phyloP scores from a whole-genome alignment of 306 rosid genomes.

The Quillaja saponaria region DNA sequence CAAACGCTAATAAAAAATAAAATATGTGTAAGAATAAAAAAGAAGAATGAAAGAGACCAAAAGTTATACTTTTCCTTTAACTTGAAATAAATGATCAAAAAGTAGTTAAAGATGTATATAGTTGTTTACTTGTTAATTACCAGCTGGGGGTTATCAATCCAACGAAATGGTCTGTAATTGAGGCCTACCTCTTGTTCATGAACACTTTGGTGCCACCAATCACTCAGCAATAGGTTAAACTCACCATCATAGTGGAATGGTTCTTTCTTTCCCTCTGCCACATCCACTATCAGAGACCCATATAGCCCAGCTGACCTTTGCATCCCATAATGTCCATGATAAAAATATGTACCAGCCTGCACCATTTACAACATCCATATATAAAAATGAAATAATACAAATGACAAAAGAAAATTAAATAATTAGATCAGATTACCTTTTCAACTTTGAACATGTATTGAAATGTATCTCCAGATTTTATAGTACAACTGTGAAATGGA shows the following conservation, averaged over 20 bases:
- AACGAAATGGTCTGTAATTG: constrained; percentile 58
- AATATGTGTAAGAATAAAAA: background rate
- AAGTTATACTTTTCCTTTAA: no score
- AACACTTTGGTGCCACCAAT: constrained; percentile 64
- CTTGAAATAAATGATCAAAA: no score
- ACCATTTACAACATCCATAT: constrained; percentile 17
- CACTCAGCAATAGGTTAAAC: constrained; percentile 64
- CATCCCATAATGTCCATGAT: constrained; percentile 90
- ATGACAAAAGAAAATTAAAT: background rate
- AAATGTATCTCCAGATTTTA: constrained; percentile 78
- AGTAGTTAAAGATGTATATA: constrained; percentile 22
- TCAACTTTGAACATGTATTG: constrained; percentile 64
- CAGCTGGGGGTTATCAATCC: constrained; percentile 89
- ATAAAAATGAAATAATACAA: background rate
- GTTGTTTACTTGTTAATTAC: no score
- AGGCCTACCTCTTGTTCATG: constrained; percentile 78
- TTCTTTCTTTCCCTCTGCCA: constrained; percentile 50
- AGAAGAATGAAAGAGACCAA: background rate
- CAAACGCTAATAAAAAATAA: constrained; percentile 36
- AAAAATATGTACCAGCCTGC: constrained; percentile 83
- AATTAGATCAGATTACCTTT: no score
- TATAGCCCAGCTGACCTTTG: constrained; percentile 87
- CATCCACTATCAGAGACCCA: constrained; percentile 79
- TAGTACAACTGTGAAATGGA: constrained; percentile 80
- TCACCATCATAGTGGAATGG: constrained; percentile 77